Conservation (phyloP, 176 grass and related monocot species). For the Alloteropsis semialata region DNA sequence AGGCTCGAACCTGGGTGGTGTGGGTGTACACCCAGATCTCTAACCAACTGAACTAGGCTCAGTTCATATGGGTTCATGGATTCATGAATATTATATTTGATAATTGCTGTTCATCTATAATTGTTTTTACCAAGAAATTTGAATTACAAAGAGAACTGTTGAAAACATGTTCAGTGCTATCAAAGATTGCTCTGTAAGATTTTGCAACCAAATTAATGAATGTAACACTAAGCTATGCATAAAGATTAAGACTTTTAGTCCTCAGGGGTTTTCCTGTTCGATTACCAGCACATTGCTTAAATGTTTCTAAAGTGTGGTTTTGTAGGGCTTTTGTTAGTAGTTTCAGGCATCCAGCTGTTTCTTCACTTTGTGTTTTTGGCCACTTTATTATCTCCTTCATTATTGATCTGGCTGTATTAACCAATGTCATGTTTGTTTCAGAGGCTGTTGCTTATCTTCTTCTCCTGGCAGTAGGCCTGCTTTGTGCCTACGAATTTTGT, state of each 20-base stretch:
- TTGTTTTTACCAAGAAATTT: background rate
- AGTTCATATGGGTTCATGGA: background rate
- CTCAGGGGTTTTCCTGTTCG: background rate
- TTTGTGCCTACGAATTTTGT: slow-evolving; percentile 95
- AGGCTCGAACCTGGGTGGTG: background rate
- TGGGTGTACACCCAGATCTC: background rate
- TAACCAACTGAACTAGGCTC: background rate
- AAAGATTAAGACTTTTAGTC: slow-evolving; percentile 3
- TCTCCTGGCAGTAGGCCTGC: slow-evolving; percentile 77
- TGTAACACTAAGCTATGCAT: background rate
- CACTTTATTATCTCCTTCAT: slow-evolving; percentile 14
- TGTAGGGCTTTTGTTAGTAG: background rate
- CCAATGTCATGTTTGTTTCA: slow-evolving; percentile 51
- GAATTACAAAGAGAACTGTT: background rate
- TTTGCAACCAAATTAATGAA: background rate
- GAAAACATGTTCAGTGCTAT: slow-evolving; percentile 5
- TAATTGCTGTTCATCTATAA: background rate
- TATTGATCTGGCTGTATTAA: slow-evolving; percentile 23
- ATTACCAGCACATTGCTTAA: background rate
- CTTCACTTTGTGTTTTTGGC: background rate
- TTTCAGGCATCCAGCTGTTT: slow-evolving; percentile 10
- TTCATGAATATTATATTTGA: background rate
- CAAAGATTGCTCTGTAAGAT: slow-evolving; percentile 1
- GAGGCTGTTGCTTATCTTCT: slow-evolving; percentile 98
- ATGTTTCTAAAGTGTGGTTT: background rate